Percentiles rank a stretch among this genome's conserved stretches.
Evolutionary conservation across 2,329 filamentous ascomycete species (phyloP).

Genomic region (Colletotrichum tanaceti): DNA sequence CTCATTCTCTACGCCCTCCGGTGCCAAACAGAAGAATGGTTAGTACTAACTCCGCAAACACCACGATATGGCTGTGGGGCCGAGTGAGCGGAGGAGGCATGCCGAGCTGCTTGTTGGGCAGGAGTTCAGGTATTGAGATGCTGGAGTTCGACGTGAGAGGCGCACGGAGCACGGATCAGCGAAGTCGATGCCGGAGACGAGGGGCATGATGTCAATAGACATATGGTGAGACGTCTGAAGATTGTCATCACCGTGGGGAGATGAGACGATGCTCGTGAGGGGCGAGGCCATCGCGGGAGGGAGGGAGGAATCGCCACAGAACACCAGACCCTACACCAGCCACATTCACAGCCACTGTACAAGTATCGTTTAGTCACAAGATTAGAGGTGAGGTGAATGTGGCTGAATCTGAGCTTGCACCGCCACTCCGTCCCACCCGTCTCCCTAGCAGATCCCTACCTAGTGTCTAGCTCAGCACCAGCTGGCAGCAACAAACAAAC

Average conservation of each 20-base stretch:
- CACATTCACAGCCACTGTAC: slow-evolving; percentile 6
- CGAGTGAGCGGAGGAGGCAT: no score
- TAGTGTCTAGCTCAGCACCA: slow-evolving; percentile 9
- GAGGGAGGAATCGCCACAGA: neutral
- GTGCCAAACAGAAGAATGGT: no score
- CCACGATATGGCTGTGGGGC: no score
- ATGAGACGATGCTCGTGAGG: neutral
- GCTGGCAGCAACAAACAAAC: no score
- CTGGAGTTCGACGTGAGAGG: neutral
- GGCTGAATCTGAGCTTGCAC: neutral
- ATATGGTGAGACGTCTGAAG: neutral
- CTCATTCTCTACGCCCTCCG: neutral
- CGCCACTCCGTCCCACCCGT: slow-evolving; percentile 3
- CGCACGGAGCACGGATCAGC: neutral
- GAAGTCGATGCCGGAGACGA: neutral
- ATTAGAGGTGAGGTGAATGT: neutral
- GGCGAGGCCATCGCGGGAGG: neutral
- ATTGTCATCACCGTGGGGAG: neutral
- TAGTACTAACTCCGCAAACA: neutral
- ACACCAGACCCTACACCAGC: neutral
- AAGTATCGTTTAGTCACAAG: neutral
- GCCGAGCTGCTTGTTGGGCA: slow-evolving; percentile 24
- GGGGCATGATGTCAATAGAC: neutral
- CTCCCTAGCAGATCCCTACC: slow-evolving; percentile 6
- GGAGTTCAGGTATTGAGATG: slow-evolving; percentile 33